These are phyloP conservation scores for Cytospora paraplurivora DNA, from an alignment of 2,329 filamentous ascomycete genomes.

Conservation along the genomic window DNA sequence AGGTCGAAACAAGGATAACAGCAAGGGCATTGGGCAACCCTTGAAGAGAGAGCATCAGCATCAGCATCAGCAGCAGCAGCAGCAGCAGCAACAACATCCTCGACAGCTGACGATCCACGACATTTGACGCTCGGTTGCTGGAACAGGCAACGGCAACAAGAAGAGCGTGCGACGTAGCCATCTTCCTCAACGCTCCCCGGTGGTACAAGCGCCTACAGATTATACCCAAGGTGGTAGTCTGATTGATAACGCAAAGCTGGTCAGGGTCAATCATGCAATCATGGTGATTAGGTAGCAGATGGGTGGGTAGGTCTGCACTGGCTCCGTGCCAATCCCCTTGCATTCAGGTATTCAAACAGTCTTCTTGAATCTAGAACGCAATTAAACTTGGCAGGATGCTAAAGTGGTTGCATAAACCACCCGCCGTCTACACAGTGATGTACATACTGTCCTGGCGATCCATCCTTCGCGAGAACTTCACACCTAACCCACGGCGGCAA, in stretches of 20 bases:
- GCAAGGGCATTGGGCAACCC: no score
- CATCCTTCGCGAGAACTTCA: conserved; percentile 8
- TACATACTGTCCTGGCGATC: not conserved
- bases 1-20: no score
- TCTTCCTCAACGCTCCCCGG: not conserved
- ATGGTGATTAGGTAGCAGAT: no score
- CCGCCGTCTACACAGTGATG: not conserved
- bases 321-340: no score
- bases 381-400: conserved; percentile 8
- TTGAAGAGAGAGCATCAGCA: no score
- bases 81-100: not conserved
- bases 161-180: conserved; percentile 9
- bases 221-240: no score
- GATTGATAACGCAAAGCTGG: no score
- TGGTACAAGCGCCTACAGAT: conserved; percentile 17
- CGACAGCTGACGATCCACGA: not conserved
- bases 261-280: no score
- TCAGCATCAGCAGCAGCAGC: no score
- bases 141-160: not conserved
- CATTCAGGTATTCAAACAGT: no score
- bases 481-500: conserved; percentile 22
- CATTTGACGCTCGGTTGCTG: not conserved
- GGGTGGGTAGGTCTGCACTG: no score
- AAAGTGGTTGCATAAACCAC: conserved; percentile 22
- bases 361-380: conserved; percentile 8